Evolutionary conservation across 352 stramenopile species (phyloP), one percentile per base, ranked within the genome.

Genomic region (Phytophthora pinifolia): DNA sequence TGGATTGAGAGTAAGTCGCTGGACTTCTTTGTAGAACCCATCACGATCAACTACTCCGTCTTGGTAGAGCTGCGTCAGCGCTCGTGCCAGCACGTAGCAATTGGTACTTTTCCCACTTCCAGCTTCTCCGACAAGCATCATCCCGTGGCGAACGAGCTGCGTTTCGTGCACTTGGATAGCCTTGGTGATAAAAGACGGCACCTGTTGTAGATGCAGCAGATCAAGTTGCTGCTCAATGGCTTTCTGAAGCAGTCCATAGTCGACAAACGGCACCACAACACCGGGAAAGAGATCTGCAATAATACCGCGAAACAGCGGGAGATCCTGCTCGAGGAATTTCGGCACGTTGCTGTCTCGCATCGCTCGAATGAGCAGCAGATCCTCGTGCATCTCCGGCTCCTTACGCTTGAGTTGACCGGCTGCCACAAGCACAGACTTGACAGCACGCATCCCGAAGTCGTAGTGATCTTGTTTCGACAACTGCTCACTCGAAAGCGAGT

Each of bases 311-410:
- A 98, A 98, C 8, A 98, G 58, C 14, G 92, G 89, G 25, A 98
- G 67, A 55, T 98, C 94, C 41, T 98, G 88, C 67, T 98, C 84
- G 10, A 98, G 77, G 41, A 98, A 97, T 64, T 98, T 98, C 13
- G 94, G 94, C 1, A 98, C 89, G 55, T 98, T 98, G 36, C 86
- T 97, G 59, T 98, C 94, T 32, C 94, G 86, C 88, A 98, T 97
- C 8, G 94, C 94, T n/a, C 94, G 87, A 56, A 98, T 98, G 12
- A 98, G 66, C 29, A 98, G 67, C 31, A 97, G 38, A 60, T 98
- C 94, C 52, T 98, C 94, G 45, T 97, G 86, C 57, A 95, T 97
- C 39, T 98, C 86, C 1, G 86, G 92, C 41, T 98, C 93, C 42
- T 96, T 97, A 0, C 93, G 86, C 62, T 98, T 98, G 14, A 98